phyloP scores from a whole-genome alignment of 2,329 filamentous ascomycete species.

The Colletotrichum theobromicola region DNA sequence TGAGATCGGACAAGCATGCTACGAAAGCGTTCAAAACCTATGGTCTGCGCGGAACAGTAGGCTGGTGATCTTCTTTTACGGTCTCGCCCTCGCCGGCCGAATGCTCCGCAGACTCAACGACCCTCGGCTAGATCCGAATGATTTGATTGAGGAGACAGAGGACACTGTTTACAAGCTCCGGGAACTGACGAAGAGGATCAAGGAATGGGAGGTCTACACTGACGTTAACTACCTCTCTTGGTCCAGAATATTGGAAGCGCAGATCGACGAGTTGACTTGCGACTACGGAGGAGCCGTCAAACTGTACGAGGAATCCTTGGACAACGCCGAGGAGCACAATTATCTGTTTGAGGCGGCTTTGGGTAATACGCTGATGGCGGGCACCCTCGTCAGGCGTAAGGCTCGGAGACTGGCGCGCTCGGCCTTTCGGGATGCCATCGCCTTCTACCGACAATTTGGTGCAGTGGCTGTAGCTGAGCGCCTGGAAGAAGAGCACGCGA shows the following conservation, averaged over 20 bases:
- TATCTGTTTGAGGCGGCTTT: slow-evolving; percentile 76
- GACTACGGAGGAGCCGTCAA: slow-evolving; percentile 64
- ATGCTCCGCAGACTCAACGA: slow-evolving; percentile 56
- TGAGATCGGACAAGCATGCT: slow-evolving; percentile 57
- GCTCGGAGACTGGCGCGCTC: slow-evolving; percentile 72
- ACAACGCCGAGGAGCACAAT: slow-evolving; percentile 72
- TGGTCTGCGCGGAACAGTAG: slow-evolving; percentile 67
- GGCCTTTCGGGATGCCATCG: slow-evolving; percentile 71
- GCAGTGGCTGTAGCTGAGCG: slow-evolving; percentile 72
- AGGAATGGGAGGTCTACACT: slow-evolving; percentile 67
- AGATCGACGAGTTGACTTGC: slow-evolving; percentile 66
- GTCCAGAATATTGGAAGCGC: slow-evolving; percentile 71
- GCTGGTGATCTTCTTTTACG: slow-evolving; percentile 64
- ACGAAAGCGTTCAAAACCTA: slow-evolving; percentile 52
- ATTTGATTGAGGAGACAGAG: slow-evolving; percentile 46
- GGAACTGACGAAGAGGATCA: slow-evolving; percentile 63
- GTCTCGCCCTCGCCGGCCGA: slow-evolving; percentile 59
- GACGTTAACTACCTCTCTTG: slow-evolving; percentile 75
- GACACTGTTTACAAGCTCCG: slow-evolving; percentile 59
- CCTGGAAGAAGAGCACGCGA: slow-evolving; percentile 71
- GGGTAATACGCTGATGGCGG: slow-evolving; percentile 75
- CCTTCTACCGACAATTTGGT: slow-evolving; percentile 71
- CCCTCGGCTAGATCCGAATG: slow-evolving; percentile 46
- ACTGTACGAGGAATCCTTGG: slow-evolving; percentile 73
- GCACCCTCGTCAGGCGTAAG: slow-evolving; percentile 69